Evolutionary conservation across 2,329 filamentous ascomycete genomes (phyloP).

Genomic region (Pyricularia grisea): DNA sequence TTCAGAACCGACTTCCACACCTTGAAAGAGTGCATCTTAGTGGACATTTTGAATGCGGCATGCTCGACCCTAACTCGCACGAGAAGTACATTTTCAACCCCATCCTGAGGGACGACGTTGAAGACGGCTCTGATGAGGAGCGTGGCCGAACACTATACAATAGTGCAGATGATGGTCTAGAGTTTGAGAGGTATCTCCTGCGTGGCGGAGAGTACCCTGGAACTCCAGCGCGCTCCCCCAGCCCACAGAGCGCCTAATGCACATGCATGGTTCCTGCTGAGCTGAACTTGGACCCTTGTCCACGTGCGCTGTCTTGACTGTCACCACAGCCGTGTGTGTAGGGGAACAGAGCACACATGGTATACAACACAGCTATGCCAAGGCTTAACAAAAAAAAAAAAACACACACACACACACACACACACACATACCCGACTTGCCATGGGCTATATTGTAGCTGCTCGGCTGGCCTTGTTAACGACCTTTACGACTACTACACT

Average conservation of each 20-base stretch:
- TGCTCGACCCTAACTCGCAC: conserved; percentile 23
- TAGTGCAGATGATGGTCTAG: conserved; percentile 25
- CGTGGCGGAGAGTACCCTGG: conserved; percentile 26
- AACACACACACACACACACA: no score
- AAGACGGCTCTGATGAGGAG: conserved; percentile 13
- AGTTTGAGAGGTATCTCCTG: conserved; percentile 31
- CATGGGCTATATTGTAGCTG: not conserved
- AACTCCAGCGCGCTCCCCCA: conserved; percentile 4
- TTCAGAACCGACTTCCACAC: conserved; percentile 25
- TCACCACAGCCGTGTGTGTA: not conserved
- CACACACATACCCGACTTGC: not conserved
- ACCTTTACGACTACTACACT: not conserved
- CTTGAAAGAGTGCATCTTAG: conserved; percentile 34
- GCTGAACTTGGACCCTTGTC: not conserved
- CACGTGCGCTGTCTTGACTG: not conserved
- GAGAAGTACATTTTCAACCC: conserved; percentile 33
- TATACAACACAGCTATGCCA: not conserved
- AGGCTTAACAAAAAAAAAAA: not conserved
- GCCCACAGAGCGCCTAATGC: not conserved
- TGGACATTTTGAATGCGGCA: conserved; percentile 33
- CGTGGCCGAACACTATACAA: conserved; percentile 17
- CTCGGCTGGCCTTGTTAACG: not conserved
- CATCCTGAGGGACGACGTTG: conserved; percentile 18
- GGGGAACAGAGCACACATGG: not conserved
- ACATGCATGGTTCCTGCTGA: not conserved